These are phyloP conservation scores for Brassica juncea DNA, from an alignment of 345 rosid genomes.

Conservation along the genomic window DNA sequence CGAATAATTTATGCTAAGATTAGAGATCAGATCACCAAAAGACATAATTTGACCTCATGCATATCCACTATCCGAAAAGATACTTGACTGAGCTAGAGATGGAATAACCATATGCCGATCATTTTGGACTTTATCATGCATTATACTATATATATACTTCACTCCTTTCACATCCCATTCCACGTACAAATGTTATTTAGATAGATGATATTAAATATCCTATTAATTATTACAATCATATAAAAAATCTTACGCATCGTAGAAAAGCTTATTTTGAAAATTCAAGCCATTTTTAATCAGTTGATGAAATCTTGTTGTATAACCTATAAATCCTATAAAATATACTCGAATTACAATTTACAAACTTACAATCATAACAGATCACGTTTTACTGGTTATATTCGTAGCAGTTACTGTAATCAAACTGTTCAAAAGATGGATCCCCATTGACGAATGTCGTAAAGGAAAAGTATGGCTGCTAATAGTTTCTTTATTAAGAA, in stretches of 20 bases:
- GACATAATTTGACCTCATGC: background rate
- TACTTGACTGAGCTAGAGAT: slow-evolving; percentile 9
- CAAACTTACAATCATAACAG: background rate
- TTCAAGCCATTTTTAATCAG: background rate
- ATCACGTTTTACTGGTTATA: background rate
- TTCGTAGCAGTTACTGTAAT: background rate
- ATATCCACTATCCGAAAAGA: slow-evolving; percentile 15
- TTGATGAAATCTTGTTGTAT: background rate
- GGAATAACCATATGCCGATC: background rate
- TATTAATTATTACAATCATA: background rate
- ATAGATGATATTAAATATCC: background rate
- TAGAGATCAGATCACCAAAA: background rate
- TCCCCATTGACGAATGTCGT: background rate
- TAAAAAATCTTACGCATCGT: background rate
- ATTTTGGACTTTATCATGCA: slow-evolving; percentile 18
- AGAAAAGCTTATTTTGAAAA: background rate
- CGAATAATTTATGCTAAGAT: background rate
- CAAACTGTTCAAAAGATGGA: background rate
- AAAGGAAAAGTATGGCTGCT: background rate
- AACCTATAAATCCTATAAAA: background rate
- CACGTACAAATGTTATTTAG: background rate
- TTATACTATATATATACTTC: background rate
- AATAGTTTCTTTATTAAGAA: background rate
- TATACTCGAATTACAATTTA: background rate
- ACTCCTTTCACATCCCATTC: slow-evolving; percentile 24